Conservation (phyloP, 441 rosid genomes). For the Gossypium trilobum region DNA sequence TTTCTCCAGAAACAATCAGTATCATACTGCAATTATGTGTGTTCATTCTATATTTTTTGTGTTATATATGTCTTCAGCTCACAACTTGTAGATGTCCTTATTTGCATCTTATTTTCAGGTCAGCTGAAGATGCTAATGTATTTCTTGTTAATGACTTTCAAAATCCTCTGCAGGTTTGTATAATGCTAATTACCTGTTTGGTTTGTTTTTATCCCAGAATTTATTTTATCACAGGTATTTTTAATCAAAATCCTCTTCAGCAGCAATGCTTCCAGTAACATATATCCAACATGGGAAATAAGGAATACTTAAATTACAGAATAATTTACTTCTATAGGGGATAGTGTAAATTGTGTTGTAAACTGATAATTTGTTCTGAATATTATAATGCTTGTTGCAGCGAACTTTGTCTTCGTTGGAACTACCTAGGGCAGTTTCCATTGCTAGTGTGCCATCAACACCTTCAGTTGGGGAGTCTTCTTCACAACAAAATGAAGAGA, state of each 20-base stretch:
- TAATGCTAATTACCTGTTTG: constrained; percentile 8
- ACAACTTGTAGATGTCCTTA: constrained; percentile 14
- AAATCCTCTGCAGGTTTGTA: constrained; percentile 78
- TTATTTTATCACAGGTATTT: background rate
- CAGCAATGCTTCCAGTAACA: background rate
- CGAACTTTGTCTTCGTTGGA: constrained; percentile 87
- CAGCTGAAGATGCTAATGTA: constrained; percentile 79
- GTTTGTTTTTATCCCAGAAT: background rate
- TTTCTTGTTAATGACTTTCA: constrained; percentile 84
- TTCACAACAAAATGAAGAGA: constrained; percentile 38
- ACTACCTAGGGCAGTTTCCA: constrained; percentile 70
- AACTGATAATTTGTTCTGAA: background rate
- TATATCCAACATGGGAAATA: background rate
- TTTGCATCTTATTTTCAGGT: constrained; percentile 42
- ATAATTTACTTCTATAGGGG: background rate
- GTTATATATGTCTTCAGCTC: background rate
- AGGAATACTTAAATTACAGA: background rate
- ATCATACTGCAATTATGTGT: background rate
- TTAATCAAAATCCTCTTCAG: background rate
- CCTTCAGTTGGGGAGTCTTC: constrained; percentile 38
- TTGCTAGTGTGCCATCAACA: constrained; percentile 47
- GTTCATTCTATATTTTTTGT: background rate
- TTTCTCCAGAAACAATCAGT: background rate
- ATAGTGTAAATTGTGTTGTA: background rate
- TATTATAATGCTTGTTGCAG: constrained; percentile 35